phyloP scores from a whole-genome alignment of 1,139 yeast genomes.

The Diutina pseudorugosa region DNA sequence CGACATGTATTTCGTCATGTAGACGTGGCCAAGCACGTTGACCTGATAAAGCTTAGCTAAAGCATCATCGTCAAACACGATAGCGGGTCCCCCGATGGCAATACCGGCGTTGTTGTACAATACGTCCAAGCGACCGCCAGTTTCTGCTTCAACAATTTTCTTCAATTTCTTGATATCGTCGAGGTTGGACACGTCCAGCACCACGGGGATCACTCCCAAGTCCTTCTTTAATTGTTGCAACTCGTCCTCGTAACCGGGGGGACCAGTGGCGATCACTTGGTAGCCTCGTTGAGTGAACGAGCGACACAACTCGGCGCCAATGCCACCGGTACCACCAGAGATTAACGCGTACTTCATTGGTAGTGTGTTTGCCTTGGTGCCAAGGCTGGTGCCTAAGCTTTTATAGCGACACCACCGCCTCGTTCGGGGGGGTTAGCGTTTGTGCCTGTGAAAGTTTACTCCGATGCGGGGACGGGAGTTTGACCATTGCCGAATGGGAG shows the following conservation, averaged over 20 bases:
- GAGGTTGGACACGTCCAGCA: background rate
- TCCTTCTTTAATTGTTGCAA: background rate
- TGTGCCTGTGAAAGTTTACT: too few relatives aligned
- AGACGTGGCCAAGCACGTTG: slow-evolving; percentile 27
- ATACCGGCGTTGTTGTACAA: slow-evolving; percentile 2
- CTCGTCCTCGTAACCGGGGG: background rate
- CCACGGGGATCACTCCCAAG: background rate
- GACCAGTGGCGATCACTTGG: background rate
- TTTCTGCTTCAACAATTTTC: background rate
- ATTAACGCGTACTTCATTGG: background rate
- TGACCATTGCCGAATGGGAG: too few relatives aligned
- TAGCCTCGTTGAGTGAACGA: background rate
- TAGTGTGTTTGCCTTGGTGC: background rate
- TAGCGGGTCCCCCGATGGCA: slow-evolving; percentile 17
- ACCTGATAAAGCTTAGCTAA: slow-evolving; percentile 17
- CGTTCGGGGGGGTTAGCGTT: too few relatives aligned
- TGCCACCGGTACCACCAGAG: slow-evolving; percentile 1
- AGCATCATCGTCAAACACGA: slow-evolving; percentile 17
- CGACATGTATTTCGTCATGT: slow-evolving; percentile 21
- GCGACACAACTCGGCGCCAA: slow-evolving; percentile 2
- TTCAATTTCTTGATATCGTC: background rate
- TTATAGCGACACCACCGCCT: background rate
- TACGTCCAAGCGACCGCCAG: background rate
- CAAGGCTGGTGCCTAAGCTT: background rate
- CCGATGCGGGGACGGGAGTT: too few relatives aligned